These are phyloP conservation scores for Cyamopsis tetragonoloba DNA, from an alignment of 306 rosid species.

Conservation along the genomic window DNA sequence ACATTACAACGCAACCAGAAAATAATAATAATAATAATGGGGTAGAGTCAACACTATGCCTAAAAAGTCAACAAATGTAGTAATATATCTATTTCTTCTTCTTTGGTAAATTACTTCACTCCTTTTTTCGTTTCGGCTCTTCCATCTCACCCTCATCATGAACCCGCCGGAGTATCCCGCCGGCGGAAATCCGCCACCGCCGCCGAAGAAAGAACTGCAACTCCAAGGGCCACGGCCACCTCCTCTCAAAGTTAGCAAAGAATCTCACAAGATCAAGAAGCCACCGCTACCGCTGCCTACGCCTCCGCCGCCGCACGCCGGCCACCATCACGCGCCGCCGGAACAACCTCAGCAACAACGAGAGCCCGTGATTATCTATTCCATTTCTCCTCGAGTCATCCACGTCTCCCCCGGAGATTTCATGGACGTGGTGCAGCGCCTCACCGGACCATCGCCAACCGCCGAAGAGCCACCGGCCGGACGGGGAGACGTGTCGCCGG, in stretches of 20 bases:
- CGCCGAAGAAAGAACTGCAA: conserved; percentile 45
- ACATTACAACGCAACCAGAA: too few species aligned
- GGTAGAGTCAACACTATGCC: too few species aligned
- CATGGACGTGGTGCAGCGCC: conserved; percentile 76
- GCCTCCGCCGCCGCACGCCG: conserved; percentile 22
- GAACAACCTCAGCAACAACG: neutral
- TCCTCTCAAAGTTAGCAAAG: conserved; percentile 51
- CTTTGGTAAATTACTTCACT: too few species aligned
- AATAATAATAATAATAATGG: too few species aligned
- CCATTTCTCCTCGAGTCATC: conserved; percentile 51
- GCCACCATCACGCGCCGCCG: neutral
- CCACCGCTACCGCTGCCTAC: conserved; percentile 39
- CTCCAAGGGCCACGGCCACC: conserved; percentile 67
- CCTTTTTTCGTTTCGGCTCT: too few species aligned
- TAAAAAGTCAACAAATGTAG: too few species aligned
- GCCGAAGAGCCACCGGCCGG: neutral
- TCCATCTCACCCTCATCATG: conserved; percentile 26
- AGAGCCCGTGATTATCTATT: conserved; percentile 51
- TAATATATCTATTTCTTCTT: too few species aligned
- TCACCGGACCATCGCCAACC: conserved; percentile 54
- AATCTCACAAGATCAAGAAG: conserved; percentile 64
- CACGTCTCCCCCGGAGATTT: conserved; percentile 44
- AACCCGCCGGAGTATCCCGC: conserved; percentile 25
- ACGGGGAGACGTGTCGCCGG: conserved; percentile 60
- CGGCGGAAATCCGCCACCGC: conserved; percentile 17